A percentile compares a stretch with the other conserved stretches of the same genome.
These are phyloP conservation scores for Marasmius sp. DNA, from an alignment of 1,284 basidiomycete genomes.

Conservation along the genomic window DNA sequence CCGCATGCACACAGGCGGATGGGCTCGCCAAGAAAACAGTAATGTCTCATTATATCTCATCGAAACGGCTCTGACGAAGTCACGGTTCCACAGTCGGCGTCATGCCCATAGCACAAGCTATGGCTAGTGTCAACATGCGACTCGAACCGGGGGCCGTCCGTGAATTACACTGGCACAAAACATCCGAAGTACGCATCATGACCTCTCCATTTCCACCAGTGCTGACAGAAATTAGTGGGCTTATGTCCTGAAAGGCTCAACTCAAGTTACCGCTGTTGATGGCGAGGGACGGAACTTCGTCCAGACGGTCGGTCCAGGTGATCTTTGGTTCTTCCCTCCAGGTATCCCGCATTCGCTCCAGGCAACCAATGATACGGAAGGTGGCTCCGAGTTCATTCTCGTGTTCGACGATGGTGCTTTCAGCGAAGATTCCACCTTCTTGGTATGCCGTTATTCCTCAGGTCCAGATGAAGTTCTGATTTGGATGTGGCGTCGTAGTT, in stretches of 20 bases:
- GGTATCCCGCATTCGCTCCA: slow-evolving; percentile 68
- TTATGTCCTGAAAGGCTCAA: slow-evolving; percentile 65
- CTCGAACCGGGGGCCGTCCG: slow-evolving; percentile 64
- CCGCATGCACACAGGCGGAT: slow-evolving; percentile 69
- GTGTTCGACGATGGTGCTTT: slow-evolving; percentile 69
- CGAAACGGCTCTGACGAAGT: not conserved
- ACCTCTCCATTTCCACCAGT: not conserved
- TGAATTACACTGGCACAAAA: slow-evolving; percentile 76
- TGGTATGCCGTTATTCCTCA: slow-evolving; percentile 33
- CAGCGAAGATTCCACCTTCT: slow-evolving; percentile 68
- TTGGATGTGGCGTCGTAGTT: slow-evolving; percentile 33
- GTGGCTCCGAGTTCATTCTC: slow-evolving; percentile 70
- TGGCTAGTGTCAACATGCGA: slow-evolving; percentile 73
- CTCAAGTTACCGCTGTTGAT: slow-evolving; percentile 64
- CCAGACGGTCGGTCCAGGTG: slow-evolving; percentile 52
- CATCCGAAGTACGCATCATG: slow-evolving; percentile 49
- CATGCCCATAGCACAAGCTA: slow-evolving; percentile 60
- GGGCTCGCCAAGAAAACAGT: slow-evolving; percentile 73
- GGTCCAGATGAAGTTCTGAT: slow-evolving; percentile 12
- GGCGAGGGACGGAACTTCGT: slow-evolving; percentile 62
- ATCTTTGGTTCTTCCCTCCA: slow-evolving; percentile 68
- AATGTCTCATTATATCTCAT: slow-evolving; percentile 13
- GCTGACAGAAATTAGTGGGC: slow-evolving; percentile 50
- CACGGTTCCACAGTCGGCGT: slow-evolving; percentile 2
- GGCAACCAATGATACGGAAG: slow-evolving; percentile 53